Evolutionary conservation across 2,329 filamentous ascomycete species (phyloP).

Genomic region (Sphaerulina vaccinii): DNA sequence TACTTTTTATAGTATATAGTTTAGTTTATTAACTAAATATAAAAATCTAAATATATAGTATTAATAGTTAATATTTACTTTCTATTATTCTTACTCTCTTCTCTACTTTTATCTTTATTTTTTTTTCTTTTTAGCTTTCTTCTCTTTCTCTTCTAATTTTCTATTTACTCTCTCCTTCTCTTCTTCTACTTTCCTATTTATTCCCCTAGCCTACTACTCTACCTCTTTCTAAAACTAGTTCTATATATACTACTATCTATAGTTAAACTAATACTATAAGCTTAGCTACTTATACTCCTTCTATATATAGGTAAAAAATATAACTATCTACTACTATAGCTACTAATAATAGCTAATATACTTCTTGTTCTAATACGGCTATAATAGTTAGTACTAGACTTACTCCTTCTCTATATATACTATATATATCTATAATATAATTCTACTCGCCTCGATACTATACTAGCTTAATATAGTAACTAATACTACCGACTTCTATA

Average conservation of each 20-base stretch:
- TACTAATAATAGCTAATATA: too few relatives aligned
- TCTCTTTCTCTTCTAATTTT: background rate
- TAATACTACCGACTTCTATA: background rate
- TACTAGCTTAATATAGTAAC: background rate
- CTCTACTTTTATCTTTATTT: background rate
- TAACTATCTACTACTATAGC: too few relatives aligned
- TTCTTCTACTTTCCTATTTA: background rate
- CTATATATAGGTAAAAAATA: too few relatives aligned
- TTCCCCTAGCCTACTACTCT: background rate
- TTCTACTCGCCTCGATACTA: background rate
- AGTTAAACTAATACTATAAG: background rate
- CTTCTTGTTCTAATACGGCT: too few relatives aligned
- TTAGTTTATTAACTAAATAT: too few relatives aligned
- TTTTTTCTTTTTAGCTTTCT: background rate
- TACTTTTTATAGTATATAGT: too few relatives aligned
- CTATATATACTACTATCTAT: background rate
- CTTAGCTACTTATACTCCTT: too few relatives aligned
- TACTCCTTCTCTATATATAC: too few relatives aligned
- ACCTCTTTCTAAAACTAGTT: background rate
- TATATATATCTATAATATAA: background rate
- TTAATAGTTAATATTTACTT: too few relatives aligned
- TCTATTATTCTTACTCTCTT: background rate
- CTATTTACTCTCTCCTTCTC: background rate
- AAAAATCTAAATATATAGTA: too few relatives aligned
- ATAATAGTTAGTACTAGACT: too few relatives aligned